A percentile compares a stretch with the other conserved stretches of the same genome.
These are phyloP conservation scores for Nannizziopsis barbatae DNA, from an alignment of 2,329 filamentous ascomycete genomes.

Conservation along the genomic window DNA sequence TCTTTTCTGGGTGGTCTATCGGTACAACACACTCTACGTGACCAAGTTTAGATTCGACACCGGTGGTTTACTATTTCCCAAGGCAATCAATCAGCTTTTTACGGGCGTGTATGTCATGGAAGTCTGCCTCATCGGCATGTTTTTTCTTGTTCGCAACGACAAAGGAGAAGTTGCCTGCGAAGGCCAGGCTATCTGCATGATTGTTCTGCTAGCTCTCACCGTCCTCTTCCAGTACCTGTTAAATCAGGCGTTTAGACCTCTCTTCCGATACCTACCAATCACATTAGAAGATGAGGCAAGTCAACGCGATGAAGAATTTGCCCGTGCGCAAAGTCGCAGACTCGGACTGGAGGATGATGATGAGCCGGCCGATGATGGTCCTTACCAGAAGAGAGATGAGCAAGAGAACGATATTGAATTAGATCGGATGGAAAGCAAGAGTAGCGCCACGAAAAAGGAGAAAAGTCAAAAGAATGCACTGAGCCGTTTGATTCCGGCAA, in stretches of 20 bases:
- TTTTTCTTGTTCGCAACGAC: constrained; percentile 62
- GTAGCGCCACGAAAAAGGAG: too few relatives aligned
- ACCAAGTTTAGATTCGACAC: constrained; percentile 83
- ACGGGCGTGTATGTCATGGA: constrained; percentile 94
- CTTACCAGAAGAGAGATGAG: constrained; percentile 25
- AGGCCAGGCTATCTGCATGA: constrained; percentile 74
- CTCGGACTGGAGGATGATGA: constrained; percentile 51
- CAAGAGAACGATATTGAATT: constrained; percentile 42
- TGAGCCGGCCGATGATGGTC: constrained; percentile 36
- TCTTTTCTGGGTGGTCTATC: constrained; percentile 84
- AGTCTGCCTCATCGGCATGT: constrained; percentile 75
- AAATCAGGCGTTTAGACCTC: constrained; percentile 70
- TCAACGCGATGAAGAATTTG: constrained; percentile 79
- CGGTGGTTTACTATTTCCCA: constrained; percentile 80
- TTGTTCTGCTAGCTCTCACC: constrained; percentile 61
- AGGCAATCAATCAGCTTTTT: constrained; percentile 90
- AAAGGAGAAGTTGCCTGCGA: constrained; percentile 48
- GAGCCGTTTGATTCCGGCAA: constrained; percentile 19
- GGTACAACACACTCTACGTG: constrained; percentile 96
- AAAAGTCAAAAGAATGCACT: constrained; percentile 13
- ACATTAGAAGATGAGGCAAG: constrained; percentile 93
- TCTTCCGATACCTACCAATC: constrained; percentile 82
- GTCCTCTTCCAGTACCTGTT: constrained; percentile 66
- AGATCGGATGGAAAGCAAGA: constrained; percentile 12
- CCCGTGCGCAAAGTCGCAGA: constrained; percentile 60